Conservation (phyloP, 441 rosid genomes). For the Gossypium gossypioides region DNA sequence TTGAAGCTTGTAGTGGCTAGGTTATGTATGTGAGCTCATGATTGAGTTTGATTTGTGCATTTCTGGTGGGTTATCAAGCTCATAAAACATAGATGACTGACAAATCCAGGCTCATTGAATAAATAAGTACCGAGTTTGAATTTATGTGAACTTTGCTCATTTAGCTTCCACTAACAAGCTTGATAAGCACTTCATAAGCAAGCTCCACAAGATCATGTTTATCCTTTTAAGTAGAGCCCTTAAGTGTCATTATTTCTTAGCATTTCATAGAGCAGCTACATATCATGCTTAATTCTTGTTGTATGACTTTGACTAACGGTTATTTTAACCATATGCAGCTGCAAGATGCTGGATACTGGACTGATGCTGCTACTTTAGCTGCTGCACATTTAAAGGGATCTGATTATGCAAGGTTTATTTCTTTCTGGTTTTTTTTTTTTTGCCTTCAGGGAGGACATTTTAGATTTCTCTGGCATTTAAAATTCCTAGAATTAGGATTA, state of each 20-base stretch:
- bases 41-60: background rate
- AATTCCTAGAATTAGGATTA: background rate
- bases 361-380: constrained; percentile 95
- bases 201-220: background rate
- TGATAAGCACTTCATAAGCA: background rate
- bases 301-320: constrained; percentile 2
- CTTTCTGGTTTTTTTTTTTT: background rate
- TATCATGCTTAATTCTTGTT: background rate
- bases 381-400: constrained; percentile 92
- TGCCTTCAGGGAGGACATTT: background rate
- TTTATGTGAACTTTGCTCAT: background rate
- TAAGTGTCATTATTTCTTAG: background rate
- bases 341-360: constrained; percentile 99
- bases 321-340: constrained; percentile 43
- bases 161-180: background rate
- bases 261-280: background rate
- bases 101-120: background rate
- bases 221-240: background rate
- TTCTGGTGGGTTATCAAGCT: background rate
- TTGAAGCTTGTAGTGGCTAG: background rate
- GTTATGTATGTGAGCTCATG: background rate
- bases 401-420: constrained; percentile 81
- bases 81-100: background rate
- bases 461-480: background rate
- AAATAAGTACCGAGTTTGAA: background rate